Base-by-base conservation (phyloP, 306 rosid genomes). In the Citrullus colocynthis region DNA sequence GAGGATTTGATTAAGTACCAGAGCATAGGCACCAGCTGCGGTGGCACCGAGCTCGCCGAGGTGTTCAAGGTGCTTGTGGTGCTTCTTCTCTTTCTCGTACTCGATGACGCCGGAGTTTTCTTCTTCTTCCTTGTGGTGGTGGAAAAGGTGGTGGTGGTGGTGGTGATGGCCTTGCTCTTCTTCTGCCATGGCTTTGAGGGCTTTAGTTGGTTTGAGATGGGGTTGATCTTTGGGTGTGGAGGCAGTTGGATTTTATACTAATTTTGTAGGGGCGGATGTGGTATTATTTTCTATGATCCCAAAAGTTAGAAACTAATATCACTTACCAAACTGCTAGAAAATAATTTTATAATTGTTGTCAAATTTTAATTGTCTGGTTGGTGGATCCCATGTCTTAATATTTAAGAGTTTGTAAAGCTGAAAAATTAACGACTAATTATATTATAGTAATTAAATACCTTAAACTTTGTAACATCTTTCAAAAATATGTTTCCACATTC, bases 11-110 rank as follows among this genome's bases (percentile, higher is more conserved):
- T 24, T 11, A 28, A 20, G 4, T 90, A 92, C 96, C 93, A 93
- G 58, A 78, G 94, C 91, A 85, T 60, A 93, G 77, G 81, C 91
- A 21, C 93, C 94, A 2, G 88, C 89, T 45, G 90, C 89, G 16
- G 28, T 77, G n/a, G 75, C 44, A 56, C 90, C 93, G 30, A 84
- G 42, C 85, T 84, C 90, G 12, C 90, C 88, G 17, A 89, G 30
- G 11, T 88, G 78, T 79, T 89, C 91, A 17, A 79, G 88, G 64
- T 83, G 88, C 70, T 88, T 90, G 84, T 90, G 96, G 81, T 90
- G 96, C 81, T 90, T 90, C 88, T 87, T 88, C 72, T 93, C 98
- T 84, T 89, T 81, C 83, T 77, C 79, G 86, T 89, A 87, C 65
- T 93, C 91, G 48, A 79, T 75, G 41, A 39, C 80, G 2, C 4